These are phyloP conservation scores for Phytophthora foliorum DNA, from an alignment of 352 stramenopile species.

Conservation along the genomic window DNA sequence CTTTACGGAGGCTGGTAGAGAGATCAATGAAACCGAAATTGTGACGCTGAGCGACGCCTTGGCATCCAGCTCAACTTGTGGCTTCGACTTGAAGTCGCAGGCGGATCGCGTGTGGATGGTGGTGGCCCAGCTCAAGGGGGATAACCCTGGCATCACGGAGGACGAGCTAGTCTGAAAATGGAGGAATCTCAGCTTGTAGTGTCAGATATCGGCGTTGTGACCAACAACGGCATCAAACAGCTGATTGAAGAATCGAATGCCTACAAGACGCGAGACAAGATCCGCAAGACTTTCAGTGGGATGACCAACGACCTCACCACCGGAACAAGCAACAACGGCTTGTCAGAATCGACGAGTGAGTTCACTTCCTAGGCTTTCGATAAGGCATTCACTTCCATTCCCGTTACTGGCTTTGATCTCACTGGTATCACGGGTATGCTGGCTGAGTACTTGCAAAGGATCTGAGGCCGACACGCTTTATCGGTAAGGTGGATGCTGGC, in stretches of 20 bases:
- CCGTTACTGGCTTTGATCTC: conserved; percentile 50
- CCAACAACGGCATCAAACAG: conserved; percentile 54
- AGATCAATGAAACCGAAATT: too few species aligned
- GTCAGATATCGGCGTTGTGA: conserved; percentile 57
- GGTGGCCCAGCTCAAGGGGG: too few species aligned
- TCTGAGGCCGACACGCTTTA: too few species aligned
- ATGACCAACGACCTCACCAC: conserved; percentile 65
- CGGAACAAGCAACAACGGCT: conserved; percentile 45
- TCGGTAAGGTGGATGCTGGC: too few species aligned
- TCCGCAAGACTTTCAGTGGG: conserved; percentile 58
- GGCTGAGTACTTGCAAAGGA: too few species aligned
- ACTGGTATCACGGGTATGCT: too few species aligned
- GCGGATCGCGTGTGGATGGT: too few species aligned
- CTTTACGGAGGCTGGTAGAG: conserved; percentile 35
- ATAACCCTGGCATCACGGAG: too few species aligned
- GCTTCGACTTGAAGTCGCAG: conserved; percentile 48
- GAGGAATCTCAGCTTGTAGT: conserved; percentile 56
- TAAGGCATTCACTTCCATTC: conserved; percentile 53
- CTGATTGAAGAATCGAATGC: conserved; percentile 40
- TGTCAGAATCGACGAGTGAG: conserved; percentile 35
- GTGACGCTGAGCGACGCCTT: conserved; percentile 44
- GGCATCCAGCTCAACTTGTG: conserved; percentile 46
- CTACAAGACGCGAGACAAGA: conserved; percentile 55
- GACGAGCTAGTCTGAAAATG: too few species aligned
- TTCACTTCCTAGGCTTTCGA: conserved; percentile 51